A percentile compares a stretch with the other conserved stretches of the same genome.
These are phyloP conservation scores for Beauveria sp. DNA, from an alignment of 2,329 filamentous ascomycete genomes.

Conservation along the genomic window DNA sequence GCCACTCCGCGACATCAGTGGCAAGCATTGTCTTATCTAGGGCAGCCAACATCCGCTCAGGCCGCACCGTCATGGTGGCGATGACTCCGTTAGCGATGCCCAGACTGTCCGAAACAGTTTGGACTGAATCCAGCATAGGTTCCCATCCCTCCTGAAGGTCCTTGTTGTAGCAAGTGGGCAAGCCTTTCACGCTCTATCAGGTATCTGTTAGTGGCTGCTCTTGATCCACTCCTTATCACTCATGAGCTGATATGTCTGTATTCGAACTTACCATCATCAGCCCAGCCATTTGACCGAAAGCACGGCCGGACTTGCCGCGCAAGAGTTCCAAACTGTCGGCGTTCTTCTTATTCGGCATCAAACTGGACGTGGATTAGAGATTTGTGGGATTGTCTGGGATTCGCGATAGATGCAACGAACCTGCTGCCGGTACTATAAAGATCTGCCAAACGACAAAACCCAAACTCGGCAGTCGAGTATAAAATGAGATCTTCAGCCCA, in stretches of 20 bases:
- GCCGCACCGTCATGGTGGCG: slow-evolving; percentile 55
- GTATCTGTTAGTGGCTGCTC: slow-evolving; percentile 21
- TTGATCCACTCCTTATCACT: slow-evolving; percentile 19
- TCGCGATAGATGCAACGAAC: slow-evolving; percentile 26
- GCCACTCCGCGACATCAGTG: slow-evolving; percentile 55
- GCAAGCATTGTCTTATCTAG: slow-evolving; percentile 70
- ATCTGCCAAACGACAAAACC: slow-evolving; percentile 68
- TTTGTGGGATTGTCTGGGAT: slow-evolving; percentile 3
- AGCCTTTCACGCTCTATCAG: slow-evolving; percentile 44
- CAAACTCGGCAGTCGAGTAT: slow-evolving; percentile 70
- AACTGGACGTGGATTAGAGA: not conserved
- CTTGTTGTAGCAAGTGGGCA: slow-evolving; percentile 71
- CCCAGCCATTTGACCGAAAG: slow-evolving; percentile 75
- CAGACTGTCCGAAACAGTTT: slow-evolving; percentile 65
- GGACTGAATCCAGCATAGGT: slow-evolving; percentile 67
- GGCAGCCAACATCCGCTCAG: slow-evolving; percentile 63
- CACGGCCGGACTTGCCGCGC: slow-evolving; percentile 66
- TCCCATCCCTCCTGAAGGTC: slow-evolving; percentile 71
- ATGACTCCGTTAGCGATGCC: slow-evolving; percentile 69
- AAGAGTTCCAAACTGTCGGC: slow-evolving; percentile 64
- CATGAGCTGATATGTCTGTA: slow-evolving; percentile 18
- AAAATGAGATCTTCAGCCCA: slow-evolving; percentile 83
- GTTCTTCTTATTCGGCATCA: slow-evolving; percentile 82
- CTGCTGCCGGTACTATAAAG: slow-evolving; percentile 67
- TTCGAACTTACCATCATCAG: slow-evolving; percentile 48